phyloP scores from a whole-genome alignment of 164 flowering plant species.

The Nelumbo lutea region DNA sequence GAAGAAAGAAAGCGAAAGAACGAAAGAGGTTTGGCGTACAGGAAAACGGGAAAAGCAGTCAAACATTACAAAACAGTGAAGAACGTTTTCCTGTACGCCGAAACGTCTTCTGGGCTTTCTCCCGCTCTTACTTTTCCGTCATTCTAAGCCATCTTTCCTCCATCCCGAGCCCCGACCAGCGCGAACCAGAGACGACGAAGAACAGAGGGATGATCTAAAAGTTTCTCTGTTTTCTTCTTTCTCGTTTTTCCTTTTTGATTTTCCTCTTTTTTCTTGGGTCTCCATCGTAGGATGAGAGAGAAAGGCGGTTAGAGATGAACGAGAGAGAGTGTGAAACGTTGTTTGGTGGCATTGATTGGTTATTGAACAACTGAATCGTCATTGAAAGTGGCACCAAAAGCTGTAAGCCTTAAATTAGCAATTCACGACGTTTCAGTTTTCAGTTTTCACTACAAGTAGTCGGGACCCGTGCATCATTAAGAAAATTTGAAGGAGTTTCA shows the following conservation, averaged over 20 bases:
- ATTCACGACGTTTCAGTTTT: too few species aligned
- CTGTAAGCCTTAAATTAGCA: neutral
- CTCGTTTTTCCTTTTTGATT: neutral
- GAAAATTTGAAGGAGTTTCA: too few species aligned
- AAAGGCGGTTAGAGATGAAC: constrained; percentile 19
- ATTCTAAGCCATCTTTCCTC: constrained; percentile 8
- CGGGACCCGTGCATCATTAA: too few species aligned
- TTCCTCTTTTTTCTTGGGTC: neutral
- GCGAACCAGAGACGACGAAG: constrained; percentile 2
- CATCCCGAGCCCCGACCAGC: constrained; percentile 2
- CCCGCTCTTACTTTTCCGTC: neutral
- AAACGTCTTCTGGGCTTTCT: constrained; percentile 8
- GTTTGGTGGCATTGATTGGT: constrained; percentile 10
- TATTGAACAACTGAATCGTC: constrained; percentile 15
- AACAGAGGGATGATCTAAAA: neutral
- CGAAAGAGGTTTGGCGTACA: constrained; percentile 4
- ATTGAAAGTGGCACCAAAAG: constrained; percentile 7
- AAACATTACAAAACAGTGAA: neutral
- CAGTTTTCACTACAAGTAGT: too few species aligned
- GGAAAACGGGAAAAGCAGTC: constrained; percentile 10
- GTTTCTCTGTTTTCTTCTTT: neutral
- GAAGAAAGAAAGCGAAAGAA: neutral
- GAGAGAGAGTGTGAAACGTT: constrained; percentile 15
- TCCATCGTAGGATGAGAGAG: neutral
- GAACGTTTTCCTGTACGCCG: constrained; percentile 23